Evolutionary conservation across 768 basidiomycete genomes (phyloP), one percentile per base, ranked within the genome.

Genomic region (Collybia mongolica): DNA sequence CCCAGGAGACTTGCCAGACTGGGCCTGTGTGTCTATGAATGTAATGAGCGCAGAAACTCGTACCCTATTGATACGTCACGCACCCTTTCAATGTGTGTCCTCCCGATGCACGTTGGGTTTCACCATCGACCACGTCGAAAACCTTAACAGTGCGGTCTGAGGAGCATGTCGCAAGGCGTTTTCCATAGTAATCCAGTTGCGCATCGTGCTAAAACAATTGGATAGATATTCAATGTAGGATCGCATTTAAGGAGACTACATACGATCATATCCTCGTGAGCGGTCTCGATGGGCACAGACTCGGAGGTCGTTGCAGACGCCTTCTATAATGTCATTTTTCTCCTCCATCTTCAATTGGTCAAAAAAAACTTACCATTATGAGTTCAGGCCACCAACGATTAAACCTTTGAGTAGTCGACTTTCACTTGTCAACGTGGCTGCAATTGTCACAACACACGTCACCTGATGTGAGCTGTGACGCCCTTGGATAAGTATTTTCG

Each of bases 261-360:
- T 69, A 97, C 96, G 57, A 98, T 98, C 93, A 98, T 97, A 71
- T 98, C 97, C 68, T 96, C 93, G 66, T 99, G 96, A 14, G 88
- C 85, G 1, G 96, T 98, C 70, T 99, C 96, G 43, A 99, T 88
- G 48, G 84, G 89, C 51, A 89, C 80, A 17, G 88, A 86, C 55
- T 89, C 86, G 22, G 82, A 79, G 17, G 74, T 75, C 44, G 74
- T 76, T 48, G 80, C 74, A 44, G 78, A 69, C 45, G 80, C 73
- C 79, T 80, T 48, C 3, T 11, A 36, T 20, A 12, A 49, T n/a
- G 28, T 40, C 20, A 48, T 3, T 29, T 2, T 23, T 32, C 12
- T 2, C 19, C 19, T 32, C 26, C 2, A n/a, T 32, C 41, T 19
- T 28, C 15, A 26, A n/a, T 15, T 20, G 19, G 20, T 6, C 11